phyloP scores from a whole-genome alignment of 2,329 filamentous ascomycete species.

The Hypoxylon sp. region DNA sequence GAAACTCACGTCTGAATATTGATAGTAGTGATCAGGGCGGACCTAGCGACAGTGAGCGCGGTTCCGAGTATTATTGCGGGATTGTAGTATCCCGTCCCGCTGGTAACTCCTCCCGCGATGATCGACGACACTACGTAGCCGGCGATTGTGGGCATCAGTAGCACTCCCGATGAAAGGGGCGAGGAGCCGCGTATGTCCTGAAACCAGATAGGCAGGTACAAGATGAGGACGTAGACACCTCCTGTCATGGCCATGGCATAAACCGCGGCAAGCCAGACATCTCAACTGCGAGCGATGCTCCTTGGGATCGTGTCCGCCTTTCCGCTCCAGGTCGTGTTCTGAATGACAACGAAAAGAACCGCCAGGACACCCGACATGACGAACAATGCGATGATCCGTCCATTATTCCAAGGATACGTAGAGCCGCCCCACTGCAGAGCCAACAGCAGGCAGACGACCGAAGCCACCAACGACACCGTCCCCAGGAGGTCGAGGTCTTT shows the following conservation, averaged over 20 bases:
- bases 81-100: conserved; percentile 23
- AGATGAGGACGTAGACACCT: conserved; percentile 14
- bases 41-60: conserved; percentile 19
- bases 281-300: conserved; percentile 18
- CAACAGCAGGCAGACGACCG: conserved; percentile 6
- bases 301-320: conserved; percentile 10
- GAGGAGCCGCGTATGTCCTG: conserved; percentile 14
- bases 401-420: not conserved
- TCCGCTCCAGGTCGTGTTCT: not conserved
- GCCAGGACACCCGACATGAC: not conserved
- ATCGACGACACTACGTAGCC: conserved; percentile 22
- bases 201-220: conserved; percentile 26
- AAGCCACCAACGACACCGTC: conserved; percentile 12
- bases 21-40: conserved; percentile 26
- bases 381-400: not conserved
- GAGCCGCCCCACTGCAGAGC: conserved; percentile 13
- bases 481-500: conserved; percentile 14
- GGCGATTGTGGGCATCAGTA: conserved; percentile 16
- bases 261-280: conserved; percentile 29
- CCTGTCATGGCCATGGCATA: conserved; percentile 31
- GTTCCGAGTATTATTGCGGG: conserved; percentile 28
- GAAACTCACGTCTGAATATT: conserved; percentile 3
- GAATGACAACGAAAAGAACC: not conserved
- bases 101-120: conserved; percentile 22
- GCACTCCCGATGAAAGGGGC: conserved; percentile 12